Evolutionary conservation across 306 rosid genomes (phyloP).

Genomic region (Quercus gilva): DNA sequence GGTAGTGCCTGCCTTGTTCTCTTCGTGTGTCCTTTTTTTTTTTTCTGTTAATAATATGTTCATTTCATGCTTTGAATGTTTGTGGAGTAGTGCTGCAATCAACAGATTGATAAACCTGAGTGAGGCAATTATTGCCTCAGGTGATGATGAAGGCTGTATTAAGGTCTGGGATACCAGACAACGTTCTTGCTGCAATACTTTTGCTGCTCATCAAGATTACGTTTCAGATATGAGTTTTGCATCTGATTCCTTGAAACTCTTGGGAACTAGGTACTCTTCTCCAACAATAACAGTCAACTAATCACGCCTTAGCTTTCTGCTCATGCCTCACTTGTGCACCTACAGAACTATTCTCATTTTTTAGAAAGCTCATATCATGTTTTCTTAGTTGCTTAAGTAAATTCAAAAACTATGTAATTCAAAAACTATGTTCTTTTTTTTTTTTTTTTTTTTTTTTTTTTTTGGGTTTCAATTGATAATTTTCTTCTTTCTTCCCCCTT

Average conservation of each 20-base stretch:
- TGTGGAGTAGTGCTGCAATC: slow-evolving; percentile 52
- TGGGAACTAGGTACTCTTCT: slow-evolving; percentile 77
- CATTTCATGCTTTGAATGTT: neutral
- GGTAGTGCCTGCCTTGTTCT: neutral
- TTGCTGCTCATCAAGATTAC: slow-evolving; percentile 69
- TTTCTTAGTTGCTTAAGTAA: too few species aligned
- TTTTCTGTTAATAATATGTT: neutral
- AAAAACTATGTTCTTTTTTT: too few species aligned
- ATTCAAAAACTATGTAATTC: too few species aligned
- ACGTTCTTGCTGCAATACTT: slow-evolving; percentile 77
- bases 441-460: too few species aligned
- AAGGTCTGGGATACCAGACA: slow-evolving; percentile 97
- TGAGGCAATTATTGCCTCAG: slow-evolving; percentile 72
- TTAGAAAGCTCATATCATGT: too few species aligned
- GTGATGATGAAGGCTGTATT: slow-evolving; percentile 82
- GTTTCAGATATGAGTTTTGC: slow-evolving; percentile 77
- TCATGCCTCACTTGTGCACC: too few species aligned
- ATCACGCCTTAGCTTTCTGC: too few species aligned
- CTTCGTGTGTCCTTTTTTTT: neutral
- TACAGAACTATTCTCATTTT: too few species aligned
- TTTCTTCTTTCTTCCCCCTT: neutral
- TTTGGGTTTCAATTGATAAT: neutral
- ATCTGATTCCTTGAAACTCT: slow-evolving; percentile 67
- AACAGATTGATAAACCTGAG: slow-evolving; percentile 74
- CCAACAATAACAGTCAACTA: neutral